A percentile compares a stretch with the other conserved stretches of the same genome.
Conservation (phyloP, 495 filamentous ascomycete species). For the Echria macrotheca region DNA sequence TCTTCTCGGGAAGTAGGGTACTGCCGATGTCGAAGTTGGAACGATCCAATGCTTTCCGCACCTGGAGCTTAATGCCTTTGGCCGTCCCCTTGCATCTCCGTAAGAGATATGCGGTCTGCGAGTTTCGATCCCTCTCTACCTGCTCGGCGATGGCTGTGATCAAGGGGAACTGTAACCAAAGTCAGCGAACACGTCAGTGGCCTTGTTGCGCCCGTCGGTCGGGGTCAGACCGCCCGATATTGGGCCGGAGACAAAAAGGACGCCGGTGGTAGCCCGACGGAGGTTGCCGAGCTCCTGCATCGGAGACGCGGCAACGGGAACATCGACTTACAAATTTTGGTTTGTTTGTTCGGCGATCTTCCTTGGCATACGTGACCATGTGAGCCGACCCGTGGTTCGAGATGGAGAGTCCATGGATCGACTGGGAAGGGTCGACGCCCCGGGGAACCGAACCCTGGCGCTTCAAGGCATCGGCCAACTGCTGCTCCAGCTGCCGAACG, state of each 20-base stretch:
- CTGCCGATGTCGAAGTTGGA: constrained; percentile 26
- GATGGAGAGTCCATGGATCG: constrained; percentile 1
- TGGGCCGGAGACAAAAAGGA: no score
- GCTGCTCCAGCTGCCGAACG: constrained; percentile 28
- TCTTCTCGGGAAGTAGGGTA: constrained; percentile 29
- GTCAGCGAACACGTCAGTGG: constrained; percentile 8
- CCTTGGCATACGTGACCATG: constrained; percentile 48
- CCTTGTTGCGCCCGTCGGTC: no score
- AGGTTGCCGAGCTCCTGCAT: no score
- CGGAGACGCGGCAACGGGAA: no score
- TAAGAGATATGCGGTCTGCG: constrained; percentile 29
- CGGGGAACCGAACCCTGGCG: constrained; percentile 8
- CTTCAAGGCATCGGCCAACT: constrained; percentile 24
- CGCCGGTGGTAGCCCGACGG: no score
- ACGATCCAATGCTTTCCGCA: constrained; percentile 28
- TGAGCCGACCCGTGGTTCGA: constrained; percentile 12
- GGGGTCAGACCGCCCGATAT: no score
- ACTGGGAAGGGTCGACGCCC: background rate
- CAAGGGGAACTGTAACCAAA: constrained; percentile 37
- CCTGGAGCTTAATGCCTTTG: constrained; percentile 39
- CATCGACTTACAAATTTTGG: constrained; percentile 42
- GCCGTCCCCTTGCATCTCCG: constrained; percentile 44
- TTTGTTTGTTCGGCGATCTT: constrained; percentile 51
- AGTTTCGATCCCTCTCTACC: constrained; percentile 33
- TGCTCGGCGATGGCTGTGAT: constrained; percentile 34